These are phyloP conservation scores for Boletus smithii DNA, from an alignment of 1,284 basidiomycete genomes.

Conservation along the genomic window DNA sequence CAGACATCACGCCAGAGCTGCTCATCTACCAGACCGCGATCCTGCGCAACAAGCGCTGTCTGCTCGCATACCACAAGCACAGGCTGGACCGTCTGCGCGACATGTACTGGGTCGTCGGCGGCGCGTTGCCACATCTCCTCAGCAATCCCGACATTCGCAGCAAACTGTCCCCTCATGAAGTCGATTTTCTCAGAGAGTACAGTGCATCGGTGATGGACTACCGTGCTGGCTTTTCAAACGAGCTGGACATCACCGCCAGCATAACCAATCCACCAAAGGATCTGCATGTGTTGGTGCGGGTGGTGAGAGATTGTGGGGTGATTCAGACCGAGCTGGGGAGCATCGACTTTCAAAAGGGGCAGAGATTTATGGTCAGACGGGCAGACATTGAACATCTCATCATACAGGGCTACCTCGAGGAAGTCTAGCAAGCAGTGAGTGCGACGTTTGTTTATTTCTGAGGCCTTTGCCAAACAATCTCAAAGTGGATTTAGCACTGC, in stretches of 20 bases:
- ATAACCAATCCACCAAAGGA: slow-evolving; percentile 79
- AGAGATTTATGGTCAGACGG: slow-evolving; percentile 81
- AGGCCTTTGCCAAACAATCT: slow-evolving; percentile 31
- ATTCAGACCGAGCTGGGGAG: slow-evolving; percentile 87
- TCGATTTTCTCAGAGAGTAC: slow-evolving; percentile 87
- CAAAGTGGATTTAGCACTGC: slow-evolving; percentile 8
- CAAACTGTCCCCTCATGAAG: slow-evolving; percentile 84
- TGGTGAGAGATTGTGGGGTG: slow-evolving; percentile 81
- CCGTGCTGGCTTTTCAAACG: slow-evolving; percentile 80
- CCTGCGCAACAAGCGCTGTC: slow-evolving; percentile 87
- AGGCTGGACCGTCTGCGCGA: slow-evolving; percentile 79
- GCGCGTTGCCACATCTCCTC: slow-evolving; percentile 84
- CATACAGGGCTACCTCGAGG: slow-evolving; percentile 86
- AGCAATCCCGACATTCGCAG: slow-evolving; percentile 71
- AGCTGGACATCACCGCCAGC: slow-evolving; percentile 80
- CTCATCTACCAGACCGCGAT: slow-evolving; percentile 87
- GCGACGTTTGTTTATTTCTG: slow-evolving; percentile 32
- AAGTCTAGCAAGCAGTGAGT: slow-evolving; percentile 41
- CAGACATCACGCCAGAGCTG: slow-evolving; percentile 61
- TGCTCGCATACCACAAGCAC: slow-evolving; percentile 88
- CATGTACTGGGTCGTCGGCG: slow-evolving; percentile 91
- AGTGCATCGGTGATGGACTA: slow-evolving; percentile 79
- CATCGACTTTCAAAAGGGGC: slow-evolving; percentile 86
- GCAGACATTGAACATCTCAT: slow-evolving; percentile 90
- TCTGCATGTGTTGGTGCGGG: slow-evolving; percentile 73